Conservation (phyloP, 2,329 filamentous ascomycete species). For the Thielaviopsis populi region DNA sequence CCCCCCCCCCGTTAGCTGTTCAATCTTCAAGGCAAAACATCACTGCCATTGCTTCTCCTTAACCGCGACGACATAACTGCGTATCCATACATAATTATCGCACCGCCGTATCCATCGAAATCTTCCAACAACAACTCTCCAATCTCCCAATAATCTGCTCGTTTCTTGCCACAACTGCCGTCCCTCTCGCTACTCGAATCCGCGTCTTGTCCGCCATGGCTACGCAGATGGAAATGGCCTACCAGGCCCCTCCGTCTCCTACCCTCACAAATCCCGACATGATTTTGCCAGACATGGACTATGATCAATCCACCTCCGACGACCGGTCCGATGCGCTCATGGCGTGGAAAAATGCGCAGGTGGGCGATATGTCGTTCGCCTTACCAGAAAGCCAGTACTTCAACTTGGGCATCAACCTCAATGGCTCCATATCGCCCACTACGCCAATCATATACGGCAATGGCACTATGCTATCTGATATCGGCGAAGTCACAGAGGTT, state of each 20-base stretch:
- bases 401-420: constrained; percentile 22
- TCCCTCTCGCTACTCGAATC: constrained; percentile 15
- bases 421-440: constrained; percentile 35
- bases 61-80: background rate
- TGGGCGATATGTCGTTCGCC: constrained; percentile 23
- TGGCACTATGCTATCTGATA: constrained; percentile 54
- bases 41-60: background rate
- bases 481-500: constrained; percentile 42
- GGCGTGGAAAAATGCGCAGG: constrained; percentile 36
- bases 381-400: constrained; percentile 21
- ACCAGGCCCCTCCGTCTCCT: constrained; percentile 53
- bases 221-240: constrained; percentile 23
- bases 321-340: constrained; percentile 36
- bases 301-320: constrained; percentile 37
- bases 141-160: background rate
- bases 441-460: constrained; percentile 56
- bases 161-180: background rate
- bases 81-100: background rate
- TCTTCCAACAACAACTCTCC: background rate
- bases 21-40: background rate
- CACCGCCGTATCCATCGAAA: background rate
- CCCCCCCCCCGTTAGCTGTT: background rate
- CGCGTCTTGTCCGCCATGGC: constrained; percentile 18
- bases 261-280: constrained; percentile 88
- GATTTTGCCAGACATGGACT: constrained; percentile 68